phyloP scores from a whole-genome alignment of 208 protist species.

The Sergeia podlipaevii region DNA sequence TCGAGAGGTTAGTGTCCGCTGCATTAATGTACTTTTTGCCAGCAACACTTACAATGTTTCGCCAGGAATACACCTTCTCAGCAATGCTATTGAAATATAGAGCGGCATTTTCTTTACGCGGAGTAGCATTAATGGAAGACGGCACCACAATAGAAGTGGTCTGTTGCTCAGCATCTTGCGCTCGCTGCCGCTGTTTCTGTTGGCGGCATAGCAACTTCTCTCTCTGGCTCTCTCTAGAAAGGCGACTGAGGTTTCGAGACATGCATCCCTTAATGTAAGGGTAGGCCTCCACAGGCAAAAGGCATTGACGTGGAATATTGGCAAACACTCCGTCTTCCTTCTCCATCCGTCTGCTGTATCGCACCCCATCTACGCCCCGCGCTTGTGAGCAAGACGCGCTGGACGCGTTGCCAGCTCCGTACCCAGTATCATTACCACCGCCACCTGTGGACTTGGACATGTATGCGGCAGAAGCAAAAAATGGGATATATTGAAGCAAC shows the following conservation, averaged over 20 bases:
- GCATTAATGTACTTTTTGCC: conserved; percentile 32
- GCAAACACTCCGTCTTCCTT: conserved; percentile 6
- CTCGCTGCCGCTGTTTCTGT: background rate
- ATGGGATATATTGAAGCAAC: conserved; percentile 21
- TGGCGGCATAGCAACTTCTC: background rate
- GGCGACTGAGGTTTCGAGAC: too few relatives aligned
- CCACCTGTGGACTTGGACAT: too few relatives aligned
- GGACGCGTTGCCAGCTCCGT: too few relatives aligned
- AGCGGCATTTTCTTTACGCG: too few relatives aligned
- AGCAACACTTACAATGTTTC: conserved; percentile 15
- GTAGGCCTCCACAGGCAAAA: too few relatives aligned
- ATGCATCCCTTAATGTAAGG: too few relatives aligned
- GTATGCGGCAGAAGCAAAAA: conserved; percentile 22
- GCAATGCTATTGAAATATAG: too few relatives aligned
- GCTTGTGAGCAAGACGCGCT: background rate
- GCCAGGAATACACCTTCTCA: conserved; percentile 5
- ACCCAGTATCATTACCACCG: too few relatives aligned
- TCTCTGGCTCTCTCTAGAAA: background rate
- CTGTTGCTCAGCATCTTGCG: background rate
- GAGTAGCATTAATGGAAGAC: background rate
- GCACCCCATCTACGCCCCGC: background rate
- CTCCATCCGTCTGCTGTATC: background rate
- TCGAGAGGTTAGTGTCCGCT: conserved; percentile 20
- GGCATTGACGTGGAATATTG: conserved; percentile 6
- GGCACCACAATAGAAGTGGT: background rate